Evolutionary conservation across 169 alveolate genomes (phyloP).

Genomic region (Plasmodium blacklocki): DNA sequence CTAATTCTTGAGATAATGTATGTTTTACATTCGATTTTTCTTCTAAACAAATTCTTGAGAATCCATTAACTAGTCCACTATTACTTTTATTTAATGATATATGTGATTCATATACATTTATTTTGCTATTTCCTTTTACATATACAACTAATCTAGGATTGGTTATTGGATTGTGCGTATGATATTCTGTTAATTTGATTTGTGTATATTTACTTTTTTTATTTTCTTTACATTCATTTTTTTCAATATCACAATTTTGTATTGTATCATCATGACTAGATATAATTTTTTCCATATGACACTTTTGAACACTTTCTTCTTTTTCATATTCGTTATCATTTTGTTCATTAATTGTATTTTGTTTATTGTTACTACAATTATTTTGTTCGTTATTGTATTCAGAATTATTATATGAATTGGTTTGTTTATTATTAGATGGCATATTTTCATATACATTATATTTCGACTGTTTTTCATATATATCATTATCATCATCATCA

Average conservation of each 20-base stretch:
- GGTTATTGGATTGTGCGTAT: slow-evolving; percentile 33
- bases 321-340: neutral
- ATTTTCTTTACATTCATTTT: slow-evolving; percentile 6
- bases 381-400: neutral
- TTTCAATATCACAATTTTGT: slow-evolving; percentile 11
- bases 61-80: slow-evolving; percentile 80
- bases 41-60: slow-evolving; percentile 78
- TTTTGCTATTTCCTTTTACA: slow-evolving; percentile 76
- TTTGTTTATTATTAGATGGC: slow-evolving; percentile 3
- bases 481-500: slow-evolving; percentile 1
- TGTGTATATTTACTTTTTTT: slow-evolving; percentile 21
- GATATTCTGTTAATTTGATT: slow-evolving; percentile 21
- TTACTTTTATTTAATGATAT: slow-evolving; percentile 56
- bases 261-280: neutral
- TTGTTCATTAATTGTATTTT: neutral
- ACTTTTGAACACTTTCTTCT: neutral
- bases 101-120: slow-evolving; percentile 78
- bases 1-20: slow-evolving; percentile 79
- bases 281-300: neutral
- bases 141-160: slow-evolving; percentile 79
- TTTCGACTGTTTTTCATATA: neutral
- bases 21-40: slow-evolving; percentile 78
- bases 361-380: neutral
- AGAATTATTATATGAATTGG: neutral
- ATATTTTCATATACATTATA: slow-evolving; percentile 35